These are phyloP conservation scores for Nakataea oryzae DNA, from an alignment of 2,329 filamentous ascomycete genomes.

Conservation along the genomic window DNA sequence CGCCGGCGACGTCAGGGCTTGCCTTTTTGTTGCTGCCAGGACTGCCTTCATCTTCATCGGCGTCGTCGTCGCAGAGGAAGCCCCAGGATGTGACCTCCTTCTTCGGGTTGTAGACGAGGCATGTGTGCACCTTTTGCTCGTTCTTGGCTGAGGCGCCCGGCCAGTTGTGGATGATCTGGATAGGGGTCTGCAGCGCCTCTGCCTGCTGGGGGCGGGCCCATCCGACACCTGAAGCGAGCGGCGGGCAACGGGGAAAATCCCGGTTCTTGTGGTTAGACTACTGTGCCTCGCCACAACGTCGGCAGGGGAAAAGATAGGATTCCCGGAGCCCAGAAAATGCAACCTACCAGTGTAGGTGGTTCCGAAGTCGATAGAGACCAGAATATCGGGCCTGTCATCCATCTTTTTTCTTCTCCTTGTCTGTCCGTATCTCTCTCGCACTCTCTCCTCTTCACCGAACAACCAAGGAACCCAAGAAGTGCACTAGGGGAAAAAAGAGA, in stretches of 20 bases:
- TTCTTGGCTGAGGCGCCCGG: constrained; percentile 35
- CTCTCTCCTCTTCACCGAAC: neutral
- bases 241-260: neutral
- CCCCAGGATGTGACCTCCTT: constrained; percentile 36
- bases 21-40: constrained; percentile 9
- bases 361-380: constrained; percentile 32
- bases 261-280: neutral
- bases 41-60: constrained; percentile 21
- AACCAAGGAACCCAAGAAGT: neutral
- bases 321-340: neutral
- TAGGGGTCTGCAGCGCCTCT: constrained; percentile 18
- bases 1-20: too few species aligned
- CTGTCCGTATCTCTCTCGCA: too few species aligned
- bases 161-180: constrained; percentile 40
- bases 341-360: constrained; percentile 32
- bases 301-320: neutral
- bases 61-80: constrained; percentile 37
- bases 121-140: constrained; percentile 44
- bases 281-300: neutral
- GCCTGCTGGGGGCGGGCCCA: constrained; percentile 19
- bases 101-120: constrained; percentile 31
- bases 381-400: constrained; percentile 20
- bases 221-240: constrained; percentile 11
- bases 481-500: too few species aligned
- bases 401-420: too few species aligned